Percentiles rank a stretch among this genome's conserved stretches.
Conservation (phyloP, 768 basidiomycete genomes). For the Mycena albidolilacea region DNA sequence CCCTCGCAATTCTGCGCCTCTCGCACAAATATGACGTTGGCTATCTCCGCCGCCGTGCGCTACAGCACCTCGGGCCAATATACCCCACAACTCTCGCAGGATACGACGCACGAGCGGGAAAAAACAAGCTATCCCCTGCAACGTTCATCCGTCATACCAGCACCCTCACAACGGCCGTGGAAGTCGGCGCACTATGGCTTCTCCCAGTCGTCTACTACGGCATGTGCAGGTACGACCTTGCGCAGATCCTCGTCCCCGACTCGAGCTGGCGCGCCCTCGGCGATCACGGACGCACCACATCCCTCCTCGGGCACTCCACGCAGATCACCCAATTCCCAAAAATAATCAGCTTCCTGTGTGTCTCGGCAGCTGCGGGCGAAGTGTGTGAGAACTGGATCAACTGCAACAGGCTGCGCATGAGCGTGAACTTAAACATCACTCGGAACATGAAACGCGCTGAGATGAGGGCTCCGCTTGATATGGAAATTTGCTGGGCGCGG, state of each 20-base stretch:
- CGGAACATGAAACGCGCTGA: not conserved
- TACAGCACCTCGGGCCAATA: too few relatives aligned
- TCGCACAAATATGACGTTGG: too few relatives aligned
- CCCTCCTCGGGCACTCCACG: not conserved
- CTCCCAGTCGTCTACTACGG: slow-evolving; percentile 20
- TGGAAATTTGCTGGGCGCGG: not conserved
- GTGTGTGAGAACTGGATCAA: not conserved
- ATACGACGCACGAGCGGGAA: too few relatives aligned
- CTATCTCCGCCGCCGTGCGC: too few relatives aligned
- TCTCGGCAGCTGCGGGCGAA: not conserved
- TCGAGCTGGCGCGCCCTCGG: not conserved
- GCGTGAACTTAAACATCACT: not conserved
- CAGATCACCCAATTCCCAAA: not conserved
- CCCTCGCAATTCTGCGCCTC: too few relatives aligned
- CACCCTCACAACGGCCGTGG: not conserved
- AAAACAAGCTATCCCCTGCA: too few relatives aligned
- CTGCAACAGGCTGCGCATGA: not conserved
- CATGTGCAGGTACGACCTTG: not conserved
- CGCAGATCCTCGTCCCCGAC: not conserved
- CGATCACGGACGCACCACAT: not conserved
- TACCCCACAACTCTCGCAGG: too few relatives aligned
- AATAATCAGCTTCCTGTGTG: not conserved
- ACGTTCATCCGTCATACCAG: too few relatives aligned
- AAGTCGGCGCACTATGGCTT: slow-evolving; percentile 27
- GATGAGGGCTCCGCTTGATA: not conserved